Evolutionary conservation across 805 yeast species (phyloP).

Genomic region (Lipomyces lipofer): DNA sequence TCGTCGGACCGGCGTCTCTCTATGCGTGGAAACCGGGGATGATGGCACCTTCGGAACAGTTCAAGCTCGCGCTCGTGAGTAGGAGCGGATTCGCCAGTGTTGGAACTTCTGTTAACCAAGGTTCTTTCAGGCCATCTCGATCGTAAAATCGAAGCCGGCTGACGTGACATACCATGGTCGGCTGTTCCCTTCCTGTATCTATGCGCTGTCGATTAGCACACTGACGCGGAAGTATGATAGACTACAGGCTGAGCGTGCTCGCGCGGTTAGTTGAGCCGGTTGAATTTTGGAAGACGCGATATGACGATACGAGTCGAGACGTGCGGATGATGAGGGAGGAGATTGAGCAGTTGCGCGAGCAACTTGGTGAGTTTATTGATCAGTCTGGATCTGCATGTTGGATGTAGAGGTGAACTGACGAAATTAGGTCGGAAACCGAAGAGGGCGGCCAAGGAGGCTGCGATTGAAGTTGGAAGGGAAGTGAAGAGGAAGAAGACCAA

Average conservation of each 20-base stretch:
- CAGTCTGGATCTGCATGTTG: no score
- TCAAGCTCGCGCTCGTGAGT: neutral
- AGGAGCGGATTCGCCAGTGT: neutral
- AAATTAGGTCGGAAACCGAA: neutral
- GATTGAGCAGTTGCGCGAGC: neutral
- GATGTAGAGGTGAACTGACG: no score
- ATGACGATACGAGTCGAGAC: slow-evolving; percentile 12
- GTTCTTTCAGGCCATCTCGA: neutral
- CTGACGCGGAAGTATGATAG: neutral
- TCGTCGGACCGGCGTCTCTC: neutral
- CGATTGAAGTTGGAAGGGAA: no score
- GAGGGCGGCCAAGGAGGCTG: no score
- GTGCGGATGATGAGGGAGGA: neutral
- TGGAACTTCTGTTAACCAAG: neutral
- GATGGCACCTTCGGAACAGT: neutral
- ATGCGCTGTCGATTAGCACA: neutral
- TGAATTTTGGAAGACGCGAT: slow-evolving; percentile 19
- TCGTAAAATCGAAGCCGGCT: slow-evolving; percentile 4
- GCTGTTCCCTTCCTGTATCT: neutral
- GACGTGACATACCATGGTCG: neutral
- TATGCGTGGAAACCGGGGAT: neutral
- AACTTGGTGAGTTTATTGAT: neutral
- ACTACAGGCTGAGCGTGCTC: slow-evolving; percentile 14
- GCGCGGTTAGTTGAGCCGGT: slow-evolving; percentile 13
- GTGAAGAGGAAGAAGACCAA: no score